These are phyloP conservation scores for Mycosarcoma maydis DNA, from an alignment of 1,284 basidiomycete species.

Conservation along the genomic window DNA sequence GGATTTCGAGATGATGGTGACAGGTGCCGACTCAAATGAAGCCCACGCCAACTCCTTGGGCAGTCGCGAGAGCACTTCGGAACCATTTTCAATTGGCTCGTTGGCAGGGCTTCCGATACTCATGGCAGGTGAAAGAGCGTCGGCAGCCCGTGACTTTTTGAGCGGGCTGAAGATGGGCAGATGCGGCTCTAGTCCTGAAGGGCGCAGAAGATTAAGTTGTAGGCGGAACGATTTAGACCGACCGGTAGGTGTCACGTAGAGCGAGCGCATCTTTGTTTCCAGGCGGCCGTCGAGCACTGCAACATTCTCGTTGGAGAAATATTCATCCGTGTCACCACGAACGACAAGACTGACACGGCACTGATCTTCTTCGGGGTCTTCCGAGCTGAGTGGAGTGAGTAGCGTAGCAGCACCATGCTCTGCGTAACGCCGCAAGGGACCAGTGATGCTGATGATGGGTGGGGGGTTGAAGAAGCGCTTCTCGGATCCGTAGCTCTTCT, in stretches of 20 bases:
- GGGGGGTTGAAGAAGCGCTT: conserved; percentile 90
- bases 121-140: conserved; percentile 24
- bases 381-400: conserved; percentile 19
- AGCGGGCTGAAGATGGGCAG: conserved; percentile 45
- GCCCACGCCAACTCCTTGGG: conserved; percentile 73
- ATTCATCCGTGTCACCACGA: conserved; percentile 82
- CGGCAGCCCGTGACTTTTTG: conserved; percentile 33
- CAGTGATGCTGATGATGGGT: conserved; percentile 85
- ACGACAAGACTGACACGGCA: conserved; percentile 78
- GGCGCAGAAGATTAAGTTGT: conserved; percentile 71
- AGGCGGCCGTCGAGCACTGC: conserved; percentile 70
- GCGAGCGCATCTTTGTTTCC: conserved; percentile 86
- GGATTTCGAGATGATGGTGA: conserved; percentile 94
- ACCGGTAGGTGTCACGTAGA: conserved; percentile 85
- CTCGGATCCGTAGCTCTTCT: conserved; percentile 90
- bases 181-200: conserved; percentile 34
- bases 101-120: conserved; percentile 19
- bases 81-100: conserved; percentile 11
- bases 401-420: conserved; percentile 42
- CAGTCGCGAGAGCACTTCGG: conserved; percentile 33
- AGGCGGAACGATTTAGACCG: conserved; percentile 89
- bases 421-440: conserved; percentile 70
- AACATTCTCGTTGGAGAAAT: conserved; percentile 65
- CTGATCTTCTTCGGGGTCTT: conserved; percentile 39
- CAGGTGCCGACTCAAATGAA: conserved; percentile 86